Evolutionary conservation across 495 filamentous ascomycete species (phyloP), one percentile per base, ranked within the genome.

Genomic region (Aspergillus biplanus): DNA sequence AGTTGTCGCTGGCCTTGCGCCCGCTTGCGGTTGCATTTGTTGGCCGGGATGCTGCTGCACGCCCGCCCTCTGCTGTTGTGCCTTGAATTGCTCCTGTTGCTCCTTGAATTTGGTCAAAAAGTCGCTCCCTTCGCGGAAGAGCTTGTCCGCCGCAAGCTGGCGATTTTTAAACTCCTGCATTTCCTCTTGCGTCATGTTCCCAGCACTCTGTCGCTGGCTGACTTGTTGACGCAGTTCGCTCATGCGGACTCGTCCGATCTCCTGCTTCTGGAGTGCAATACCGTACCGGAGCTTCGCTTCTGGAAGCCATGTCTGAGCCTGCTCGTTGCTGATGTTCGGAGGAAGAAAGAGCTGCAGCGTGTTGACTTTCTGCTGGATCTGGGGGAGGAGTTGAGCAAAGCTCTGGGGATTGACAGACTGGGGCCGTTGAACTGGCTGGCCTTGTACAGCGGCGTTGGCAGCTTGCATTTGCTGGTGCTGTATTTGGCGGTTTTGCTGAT

Each of bases 201-300:
- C 78, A 49, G 67, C 65, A 27, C 48, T 63, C 66, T 81, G 78
- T 6, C 77, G 78, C 56, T 75, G 71, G 8, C 59, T 48, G 50
- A 74, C 75, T 56, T 79, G 75, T 59, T 73, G 67, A 31, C 78
- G 78, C 31, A 81, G 58, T 8, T 80, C 75, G 11, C 71, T 59
- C 39, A 75, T 70, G 4, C 77, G 73, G 8, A 74, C 73, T 35
- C 75, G 69, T n/a, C 78, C 77, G 15, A 78, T 74, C 56, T 86
- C 83, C 53, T 82, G 78, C 61, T 80, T 85, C 67, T 85, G 81
- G 21, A 85, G 71, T 6, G 79, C 76, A 57, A 80, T 77, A 15
- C 82, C 83, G 68, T 84, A 85, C 62, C 80, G 76, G 27, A 78
- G 68, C 56, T 77, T 82, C n/a, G 80, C 80, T 66, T 86, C 83